Conservation (phyloP, 2,329 filamentous ascomycete genomes). For the Hypoxylon sp. region DNA sequence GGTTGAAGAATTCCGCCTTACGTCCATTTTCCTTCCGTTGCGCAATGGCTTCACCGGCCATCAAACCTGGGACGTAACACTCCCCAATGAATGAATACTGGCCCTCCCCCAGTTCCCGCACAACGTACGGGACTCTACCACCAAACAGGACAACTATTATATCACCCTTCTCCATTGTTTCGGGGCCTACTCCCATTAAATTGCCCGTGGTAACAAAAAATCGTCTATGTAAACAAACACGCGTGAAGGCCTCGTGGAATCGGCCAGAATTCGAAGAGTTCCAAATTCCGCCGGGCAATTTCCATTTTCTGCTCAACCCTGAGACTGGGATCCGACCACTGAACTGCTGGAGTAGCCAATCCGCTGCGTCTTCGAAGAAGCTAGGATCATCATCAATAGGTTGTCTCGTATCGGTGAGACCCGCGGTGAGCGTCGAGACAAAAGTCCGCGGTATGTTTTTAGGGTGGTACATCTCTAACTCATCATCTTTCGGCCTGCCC, state of each 20-base stretch:
- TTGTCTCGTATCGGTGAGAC: conserved; percentile 22
- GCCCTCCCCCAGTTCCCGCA: conserved; percentile 28
- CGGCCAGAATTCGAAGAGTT: conserved; percentile 31
- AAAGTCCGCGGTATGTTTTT: conserved; percentile 32
- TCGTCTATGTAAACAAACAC: conserved; percentile 38
- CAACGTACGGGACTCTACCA: conserved; percentile 39
- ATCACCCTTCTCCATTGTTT: conserved; percentile 39
- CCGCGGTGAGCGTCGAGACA: conserved; percentile 26
- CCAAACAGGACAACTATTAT: conserved; percentile 42
- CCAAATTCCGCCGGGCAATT: conserved; percentile 16
- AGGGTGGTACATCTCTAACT: conserved; percentile 17
- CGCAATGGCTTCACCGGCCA: conserved; percentile 42
- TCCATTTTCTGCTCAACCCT: conserved; percentile 24
- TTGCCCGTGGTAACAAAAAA: conserved; percentile 39
- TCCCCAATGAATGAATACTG: conserved; percentile 42
- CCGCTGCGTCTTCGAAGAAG: conserved; percentile 35
- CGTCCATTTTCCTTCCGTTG: conserved; percentile 26
- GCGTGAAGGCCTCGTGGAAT: conserved; percentile 42
- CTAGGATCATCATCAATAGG: conserved; percentile 21
- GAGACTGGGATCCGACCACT: conserved; percentile 26
- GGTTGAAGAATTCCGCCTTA: conserved; percentile 32
- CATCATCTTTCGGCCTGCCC: not conserved
- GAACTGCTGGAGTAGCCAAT: conserved; percentile 36
- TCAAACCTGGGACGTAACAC: conserved; percentile 44
- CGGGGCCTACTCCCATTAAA: conserved; percentile 43